Base-by-base conservation (phyloP, 2,329 filamentous ascomycete genomes). In the Gnomoniopsis smithogilvyi region DNA sequence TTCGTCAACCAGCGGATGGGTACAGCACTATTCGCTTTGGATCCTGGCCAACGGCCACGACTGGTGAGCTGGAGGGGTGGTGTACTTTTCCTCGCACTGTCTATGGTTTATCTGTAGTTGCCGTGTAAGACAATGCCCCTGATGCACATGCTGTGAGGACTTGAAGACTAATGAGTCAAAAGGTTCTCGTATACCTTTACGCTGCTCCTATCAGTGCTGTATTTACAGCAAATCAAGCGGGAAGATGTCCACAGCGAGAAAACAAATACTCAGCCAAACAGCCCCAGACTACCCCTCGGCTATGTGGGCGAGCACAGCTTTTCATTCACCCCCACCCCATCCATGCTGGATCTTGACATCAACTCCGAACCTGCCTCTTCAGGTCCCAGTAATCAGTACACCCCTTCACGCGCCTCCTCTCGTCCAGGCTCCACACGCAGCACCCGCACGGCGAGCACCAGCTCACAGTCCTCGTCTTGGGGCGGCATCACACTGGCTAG, bases 181-280 rank as follows among this genome's bases (percentile, higher is more conserved):
- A 66, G 64, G 15, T 61, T 62, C 30, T 65, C 62, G 4, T 65
- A 64, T 21, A 60, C 60, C 24, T 54, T 65, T 43, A 56, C 64
- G 2, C 56, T 63, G 33, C 53, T 64, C 7, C 34, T 61, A 8
- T 58, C 61, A 15, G 58, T 61, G 1, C 22, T 63, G n/a, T 58
- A 58, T 21, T 43, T 63, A 15, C 61, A 61, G 41, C 54, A 55
- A 6, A 36, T 57, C 14, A 45, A 33, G 17, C 8, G 43, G 22
- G 30, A 47, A 41, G 2, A 19, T 2, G 10, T 52, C 7, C 54
- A 60, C 33, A 45, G 22, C 7, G 52, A 62, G 22, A 60, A 62
- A 51, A 19, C 38, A 1, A 21, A 15, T 17, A 38, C 47, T 14
- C n/a, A 54, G 3, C 51, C 51, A 38, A 46, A 12, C 38, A 15